phyloP scores from a whole-genome alignment of 2,329 filamentous ascomycete species.

The Aplosporella prunicola region DNA sequence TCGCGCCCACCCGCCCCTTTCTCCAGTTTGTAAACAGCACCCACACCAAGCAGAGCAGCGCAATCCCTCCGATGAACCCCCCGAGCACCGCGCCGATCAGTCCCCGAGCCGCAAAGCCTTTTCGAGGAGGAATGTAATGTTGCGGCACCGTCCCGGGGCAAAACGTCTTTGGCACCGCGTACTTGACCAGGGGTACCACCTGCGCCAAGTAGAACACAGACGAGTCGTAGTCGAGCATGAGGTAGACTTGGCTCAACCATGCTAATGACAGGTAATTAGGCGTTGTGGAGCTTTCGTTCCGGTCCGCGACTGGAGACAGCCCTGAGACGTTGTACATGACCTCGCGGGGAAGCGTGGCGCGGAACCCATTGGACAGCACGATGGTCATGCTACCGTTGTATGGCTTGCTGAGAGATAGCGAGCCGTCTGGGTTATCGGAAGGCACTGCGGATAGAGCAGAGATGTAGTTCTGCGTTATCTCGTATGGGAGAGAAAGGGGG shows the following conservation, averaged over 20 bases:
- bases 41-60: conserved; percentile 22
- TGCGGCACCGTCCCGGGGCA: conserved; percentile 30
- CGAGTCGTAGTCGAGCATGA: conserved; percentile 35
- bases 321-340: conserved; percentile 29
- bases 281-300: conserved; percentile 18
- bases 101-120: conserved; percentile 25
- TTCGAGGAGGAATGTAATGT: conserved; percentile 22
- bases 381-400: conserved; percentile 34
- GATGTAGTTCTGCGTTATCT: conserved; percentile 34
- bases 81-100: conserved; percentile 31
- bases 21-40: too few relatives aligned
- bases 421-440: conserved; percentile 25
- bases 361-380: conserved; percentile 31
- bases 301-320: conserved; percentile 24
- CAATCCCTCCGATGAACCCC: conserved; percentile 28
- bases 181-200: conserved; percentile 30
- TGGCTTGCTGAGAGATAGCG: conserved; percentile 25
- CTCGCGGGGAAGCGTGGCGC: conserved; percentile 29
- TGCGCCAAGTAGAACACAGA: conserved; percentile 33
- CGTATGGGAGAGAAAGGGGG: conserved; percentile 31
- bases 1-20: too few relatives aligned
- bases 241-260: conserved; percentile 35
- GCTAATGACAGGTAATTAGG: conserved; percentile 32
- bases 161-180: conserved; percentile 33
- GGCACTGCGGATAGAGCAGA: conserved; percentile 21